Evolutionary conservation across 495 filamentous ascomycete species (phyloP), one percentile per base, ranked within the genome.

Genomic region (Endocarpon pusillum): DNA sequence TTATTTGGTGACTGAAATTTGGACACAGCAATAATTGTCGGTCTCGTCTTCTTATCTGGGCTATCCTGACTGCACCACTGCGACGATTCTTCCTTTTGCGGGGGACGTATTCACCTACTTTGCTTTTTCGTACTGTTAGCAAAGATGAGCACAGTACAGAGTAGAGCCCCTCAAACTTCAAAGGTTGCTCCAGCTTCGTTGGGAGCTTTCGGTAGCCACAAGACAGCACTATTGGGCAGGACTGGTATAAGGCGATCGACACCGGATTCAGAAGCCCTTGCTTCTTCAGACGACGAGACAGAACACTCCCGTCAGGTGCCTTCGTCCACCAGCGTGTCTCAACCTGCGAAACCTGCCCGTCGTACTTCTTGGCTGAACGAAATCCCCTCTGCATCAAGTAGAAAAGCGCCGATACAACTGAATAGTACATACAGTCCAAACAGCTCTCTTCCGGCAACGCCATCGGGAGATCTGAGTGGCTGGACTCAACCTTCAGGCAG

Each of bases 241-340:
- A 55, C 58, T 5, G 65, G 62, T 30, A 56, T 71, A 25, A 72
- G 80, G 42, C 75, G 78, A 36, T 83, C 83, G 12, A 93, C 86
- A 4, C 86, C 86, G 11, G 86, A 93, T 46, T 93, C 85, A 4
- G 86, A 94, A 47, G 86, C 85, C 26, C 58, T 94, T 31, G 82
- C 79, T 23, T 93, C 85, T 39, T 93, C 86, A 2, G 86, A 94
- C 47, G 86, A 94, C 45, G 86, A 94, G 49, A 67, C 59, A 21
- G 84, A 67, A 20, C 64, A 69, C 40, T 41, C 43, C 11, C 45
- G 52, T 7, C 47, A 53, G 6, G 36, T 51, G 4, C 50, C 58
- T 2, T 49, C 49, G 15, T 45, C 56, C 21, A 49, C 55, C 15
- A 42, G 41, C 19, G 53, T 46, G 29, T 51, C 52, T 1, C 51